Base-by-base conservation (phyloP, 352 stramenopile species). In the Phytopythium cucurbitacearum region DNA sequence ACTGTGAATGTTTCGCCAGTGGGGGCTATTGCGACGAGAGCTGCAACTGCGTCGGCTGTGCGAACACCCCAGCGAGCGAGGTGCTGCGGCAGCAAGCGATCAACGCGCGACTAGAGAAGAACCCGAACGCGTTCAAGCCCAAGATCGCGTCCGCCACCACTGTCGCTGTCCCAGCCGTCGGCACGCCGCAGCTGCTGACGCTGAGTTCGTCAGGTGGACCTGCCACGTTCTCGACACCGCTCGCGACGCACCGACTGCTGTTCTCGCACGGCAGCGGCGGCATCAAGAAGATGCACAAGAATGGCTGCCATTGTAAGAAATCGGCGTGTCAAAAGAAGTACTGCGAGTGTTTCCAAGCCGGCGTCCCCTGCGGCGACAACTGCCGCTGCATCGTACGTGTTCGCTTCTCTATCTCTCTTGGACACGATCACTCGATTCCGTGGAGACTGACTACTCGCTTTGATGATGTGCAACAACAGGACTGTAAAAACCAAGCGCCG, bases 251-350 rank as follows among this genome's bases (percentile, higher is more conserved):
- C 53, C 52, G 49, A 13, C 42, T 59, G 10, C 47, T 11, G 37
- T 46, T 48, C 36, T 56, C 56, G 12, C 60, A 54, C 61, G 55
- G 12, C 53, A 73, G 34, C 64, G 12, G 41, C 21, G 11, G 58
- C 7, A 40, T 60, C 33, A 88, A 76, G 47, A 89, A 87, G 59
- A 89, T 87, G 59, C 95, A 99, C 74, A 98, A 98, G 57, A 71
- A 96, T 32, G 95, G 96, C 5, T 99, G 96, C 61, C 96, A 98
- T 58, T 99, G 96, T 62, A 95, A 97, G 33, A 99, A 98, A 62
- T 98, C 87, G 16, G 90, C 87, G 2, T 99, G 96, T 55, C 90
- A 98, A 59, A 99, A 99, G 76, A 98, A 98, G 44, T 99, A 99
- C 65, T 99, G 96, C 65, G 96, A 99, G 69, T 99, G 96, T 47